Base-by-base conservation (phyloP, 176 grass and related monocot genomes). In the Dendrocalamus sinicus region DNA sequence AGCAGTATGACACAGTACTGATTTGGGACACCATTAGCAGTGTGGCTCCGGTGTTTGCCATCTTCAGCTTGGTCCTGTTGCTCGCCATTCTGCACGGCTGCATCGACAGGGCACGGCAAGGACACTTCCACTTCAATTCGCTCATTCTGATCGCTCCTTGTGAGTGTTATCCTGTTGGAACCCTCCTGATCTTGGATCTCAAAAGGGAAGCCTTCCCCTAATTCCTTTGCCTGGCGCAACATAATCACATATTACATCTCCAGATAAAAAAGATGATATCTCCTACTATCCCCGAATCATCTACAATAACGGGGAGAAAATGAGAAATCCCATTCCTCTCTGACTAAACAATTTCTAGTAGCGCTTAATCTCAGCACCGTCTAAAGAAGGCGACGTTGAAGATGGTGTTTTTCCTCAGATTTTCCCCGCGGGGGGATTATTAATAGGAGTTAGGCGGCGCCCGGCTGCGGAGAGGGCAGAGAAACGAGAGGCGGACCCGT, bases 161-260 rank as follows among this genome's bases (percentile, higher is more conserved):
- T 78, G 22, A 86, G 79, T 16, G 39, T 86, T 48, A 90, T 83
- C 66, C 47, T 78, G 68, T 14, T 24, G 47, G 89, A 73, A 8
- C 89, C 89, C 48, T 86, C 79, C 47, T 58, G 86, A 23, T 90
- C 89, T 37, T 72, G 67, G 89, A 90, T 90, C 67, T 90, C 57
- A 55, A 90, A 86, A 15, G 89, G 84, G 48, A 86, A 90, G 46
- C 40, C 17, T 15, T 72, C 79, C 26, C 79, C 89, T 9, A 90
- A 24, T 58, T 66, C 58, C 78, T 90, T 90, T 6, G 44, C 67
- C 89, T 90, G 20, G 6, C 20, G 54, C 20, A 71, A 64, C 46
- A 78, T 19, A 67, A 73, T 66, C 35, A 75, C 44, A 75, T 9
- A 69, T 75, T 55, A 62, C 16, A 64, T 24, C 12, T 48, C 46